These are phyloP conservation scores for Brettanomyces sp. DNA, from an alignment of 805 yeast genomes.

Conservation along the genomic window DNA sequence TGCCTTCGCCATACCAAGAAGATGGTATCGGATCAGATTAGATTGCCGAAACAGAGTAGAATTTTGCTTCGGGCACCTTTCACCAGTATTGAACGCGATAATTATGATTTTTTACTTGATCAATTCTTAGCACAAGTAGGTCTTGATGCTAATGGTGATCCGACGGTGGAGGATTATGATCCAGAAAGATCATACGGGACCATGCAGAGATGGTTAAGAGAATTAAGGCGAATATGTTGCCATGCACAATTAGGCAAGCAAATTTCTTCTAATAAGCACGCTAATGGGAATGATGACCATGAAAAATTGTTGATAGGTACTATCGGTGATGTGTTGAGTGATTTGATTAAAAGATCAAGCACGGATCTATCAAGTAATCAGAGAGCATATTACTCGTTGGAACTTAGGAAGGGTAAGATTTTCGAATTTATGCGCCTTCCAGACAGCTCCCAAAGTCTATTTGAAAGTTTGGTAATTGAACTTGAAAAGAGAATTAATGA, in stretches of 20 bases:
- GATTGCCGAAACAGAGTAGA: slow-evolving; percentile 71
- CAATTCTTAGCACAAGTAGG: slow-evolving; percentile 53
- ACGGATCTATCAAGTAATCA: slow-evolving; percentile 40
- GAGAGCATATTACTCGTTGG: slow-evolving; percentile 34
- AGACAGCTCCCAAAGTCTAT: slow-evolving; percentile 35
- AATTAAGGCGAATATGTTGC: slow-evolving; percentile 72
- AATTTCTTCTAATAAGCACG: slow-evolving; percentile 3
- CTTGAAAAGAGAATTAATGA: slow-evolving; percentile 16
- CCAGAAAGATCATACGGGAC: slow-evolving; percentile 32
- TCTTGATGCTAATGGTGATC: slow-evolving; percentile 41
- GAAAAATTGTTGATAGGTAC: slow-evolving; percentile 29
- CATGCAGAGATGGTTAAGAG: slow-evolving; percentile 63
- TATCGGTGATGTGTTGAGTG: slow-evolving; percentile 58
- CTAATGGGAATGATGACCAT: slow-evolving; percentile 6
- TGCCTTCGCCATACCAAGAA: slow-evolving; percentile 77
- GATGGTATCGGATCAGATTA: slow-evolving; percentile 69
- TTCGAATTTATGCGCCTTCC: slow-evolving; percentile 51
- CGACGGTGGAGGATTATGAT: slow-evolving; percentile 39
- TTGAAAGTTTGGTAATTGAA: slow-evolving; percentile 31
- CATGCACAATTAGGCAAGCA: slow-evolving; percentile 47
- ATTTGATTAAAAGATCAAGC: slow-evolving; percentile 50
- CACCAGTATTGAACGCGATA: slow-evolving; percentile 75
- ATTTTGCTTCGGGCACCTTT: slow-evolving; percentile 64
- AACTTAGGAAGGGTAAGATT: slow-evolving; percentile 59
- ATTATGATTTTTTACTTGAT: slow-evolving; percentile 56